These are phyloP conservation scores for Dryas octopetala DNA, from an alignment of 306 rosid genomes.

Conservation along the genomic window DNA sequence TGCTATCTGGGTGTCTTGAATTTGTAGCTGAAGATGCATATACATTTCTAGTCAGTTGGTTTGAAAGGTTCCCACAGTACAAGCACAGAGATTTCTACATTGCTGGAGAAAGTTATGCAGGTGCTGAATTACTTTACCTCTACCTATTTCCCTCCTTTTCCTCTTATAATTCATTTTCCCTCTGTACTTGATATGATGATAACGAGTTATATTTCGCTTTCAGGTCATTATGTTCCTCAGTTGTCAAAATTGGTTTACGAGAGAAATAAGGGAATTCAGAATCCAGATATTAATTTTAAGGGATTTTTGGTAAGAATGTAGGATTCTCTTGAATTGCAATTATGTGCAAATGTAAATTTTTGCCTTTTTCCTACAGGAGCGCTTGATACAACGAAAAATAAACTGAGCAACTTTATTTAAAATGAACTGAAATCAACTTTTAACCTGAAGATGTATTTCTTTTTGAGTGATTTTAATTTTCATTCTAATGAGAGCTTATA, in stretches of 20 bases:
- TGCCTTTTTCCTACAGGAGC: not conserved
- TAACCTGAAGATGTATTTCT: not conserved
- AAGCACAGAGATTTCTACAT: constrained; percentile 86
- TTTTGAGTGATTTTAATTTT: not conserved
- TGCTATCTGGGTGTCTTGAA: constrained; percentile 23
- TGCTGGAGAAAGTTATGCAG: constrained; percentile 99
- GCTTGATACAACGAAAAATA: not conserved
- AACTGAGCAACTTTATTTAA: not conserved
- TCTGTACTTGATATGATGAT: constrained; percentile 10
- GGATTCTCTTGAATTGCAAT: constrained; percentile 10
- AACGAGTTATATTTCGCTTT: constrained; percentile 24
- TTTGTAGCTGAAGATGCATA: constrained; percentile 89
- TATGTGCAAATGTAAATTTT: not conserved
- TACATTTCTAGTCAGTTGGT: constrained; percentile 81
- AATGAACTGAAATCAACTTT: not conserved
- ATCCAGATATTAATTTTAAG: constrained; percentile 78
- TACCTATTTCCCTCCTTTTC: not conserved
- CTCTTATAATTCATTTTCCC: constrained; percentile 5
- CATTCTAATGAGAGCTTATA: not conserved
- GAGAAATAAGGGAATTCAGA: constrained; percentile 63
- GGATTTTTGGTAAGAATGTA: constrained; percentile 78
- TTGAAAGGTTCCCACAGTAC: constrained; percentile 94
- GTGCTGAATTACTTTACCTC: constrained; percentile 35
- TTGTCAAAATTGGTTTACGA: constrained; percentile 67
- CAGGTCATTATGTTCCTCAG: constrained; percentile 97